Evolutionary conservation across 2,329 filamentous ascomycete genomes (phyloP), one percentile per base, ranked within the genome.

Genomic region (Arthrocladium fulminans): DNA sequence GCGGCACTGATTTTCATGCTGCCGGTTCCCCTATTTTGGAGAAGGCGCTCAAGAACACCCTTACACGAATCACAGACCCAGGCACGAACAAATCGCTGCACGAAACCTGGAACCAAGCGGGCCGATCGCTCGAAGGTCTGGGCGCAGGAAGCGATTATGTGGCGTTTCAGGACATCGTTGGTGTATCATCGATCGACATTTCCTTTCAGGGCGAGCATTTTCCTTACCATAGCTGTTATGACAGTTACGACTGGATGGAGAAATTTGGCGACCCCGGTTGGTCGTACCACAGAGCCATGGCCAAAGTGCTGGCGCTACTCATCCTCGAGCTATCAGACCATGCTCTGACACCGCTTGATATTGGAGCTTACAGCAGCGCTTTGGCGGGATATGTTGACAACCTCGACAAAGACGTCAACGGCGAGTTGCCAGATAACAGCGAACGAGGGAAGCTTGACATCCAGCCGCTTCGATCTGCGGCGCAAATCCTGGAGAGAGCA

Each of bases 161-260:
- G 2, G 81, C 88, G 1, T 98, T 97, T 65, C 90, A 94, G 66
- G 80, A 90, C 62, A 86, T 97, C 44, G 88, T 87, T 0, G 92
- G 92, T 45, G 88, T 82, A 6, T 90, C 88, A 38, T 89, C 86
- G 9, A 73, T 98, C 48, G 88, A 97, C 63, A 79, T 98, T 55
- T 76, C 79, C 23, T 97, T 98, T 61, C 66, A 71, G 30, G 85
- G 84, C 38, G 71, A 76, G 6, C 66, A 71, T 9, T 84, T 77
- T 59, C 87, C 89, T 0, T 80, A 83, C 45, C 83, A 88, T 65
- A 89, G 84, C 51, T 92, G 85, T 67, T 94, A 94, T 66, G 90
- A 97, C 62, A 94, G 81, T 47, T 89, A 86, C 58, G 83, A 88
- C 38, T 90, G 88, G 82, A 87, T 97, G 76, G 73, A 81, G 22